These are phyloP conservation scores for Kazachstania sp. DNA, from an alignment of 1,139 yeast genomes.

Conservation along the genomic window DNA sequence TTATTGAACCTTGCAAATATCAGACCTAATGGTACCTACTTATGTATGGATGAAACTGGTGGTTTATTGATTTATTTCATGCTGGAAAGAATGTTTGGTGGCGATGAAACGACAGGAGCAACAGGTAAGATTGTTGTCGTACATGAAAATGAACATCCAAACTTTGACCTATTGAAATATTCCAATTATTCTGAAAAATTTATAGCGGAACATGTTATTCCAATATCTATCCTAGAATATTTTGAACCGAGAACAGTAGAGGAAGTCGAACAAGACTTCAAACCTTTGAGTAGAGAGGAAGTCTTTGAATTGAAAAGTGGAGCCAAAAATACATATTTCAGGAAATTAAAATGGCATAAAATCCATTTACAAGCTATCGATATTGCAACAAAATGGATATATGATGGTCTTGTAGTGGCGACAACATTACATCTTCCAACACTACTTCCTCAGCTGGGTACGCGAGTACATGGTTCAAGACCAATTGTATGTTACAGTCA, in stretches of 20 bases:
- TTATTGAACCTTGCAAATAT: constrained; percentile 71
- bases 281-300: constrained; percentile 44
- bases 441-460: constrained; percentile 53
- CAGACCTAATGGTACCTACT: constrained; percentile 80
- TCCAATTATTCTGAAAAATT: constrained; percentile 52
- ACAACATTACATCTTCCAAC: constrained; percentile 65
- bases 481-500: constrained; percentile 79
- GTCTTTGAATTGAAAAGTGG: constrained; percentile 48
- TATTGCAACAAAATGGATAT: constrained; percentile 42
- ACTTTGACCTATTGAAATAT: constrained; percentile 59
- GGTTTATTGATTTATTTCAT: constrained; percentile 76
- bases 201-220: constrained; percentile 49
- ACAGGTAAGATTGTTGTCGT: constrained; percentile 62
- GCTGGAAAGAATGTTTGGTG: constrained; percentile 82
- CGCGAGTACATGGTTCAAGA: constrained; percentile 74
- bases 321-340: constrained; percentile 58
- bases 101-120: constrained; percentile 19
- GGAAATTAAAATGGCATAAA: constrained; percentile 40
- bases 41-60: constrained; percentile 85
- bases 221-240: constrained; percentile 72
- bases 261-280: constrained; percentile 41
- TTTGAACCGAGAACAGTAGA: constrained; percentile 56
- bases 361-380: constrained; percentile 48
- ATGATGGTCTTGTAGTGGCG: constrained; percentile 71
- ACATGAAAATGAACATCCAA: constrained; percentile 92